Conservation (phyloP, 1,284 basidiomycete species). For the Ceratorhiza oryzae-sativae region DNA sequence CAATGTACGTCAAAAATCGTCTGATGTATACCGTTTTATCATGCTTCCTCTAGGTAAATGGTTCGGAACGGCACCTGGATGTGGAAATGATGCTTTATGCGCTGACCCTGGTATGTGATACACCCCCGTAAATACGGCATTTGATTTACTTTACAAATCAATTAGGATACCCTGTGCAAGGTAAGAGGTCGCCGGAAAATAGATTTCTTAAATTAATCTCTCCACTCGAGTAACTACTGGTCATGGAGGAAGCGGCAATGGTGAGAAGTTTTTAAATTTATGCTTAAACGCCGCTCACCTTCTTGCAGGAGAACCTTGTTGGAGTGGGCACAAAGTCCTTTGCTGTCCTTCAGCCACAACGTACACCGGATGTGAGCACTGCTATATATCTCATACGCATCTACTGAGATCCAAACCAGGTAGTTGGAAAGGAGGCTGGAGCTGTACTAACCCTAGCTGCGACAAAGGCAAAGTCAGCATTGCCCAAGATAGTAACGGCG, state of each 20-base stretch:
- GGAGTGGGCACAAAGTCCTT: slow-evolving; percentile 6
- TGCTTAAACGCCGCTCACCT: neutral
- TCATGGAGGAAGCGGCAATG: neutral
- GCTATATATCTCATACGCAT: too few species aligned
- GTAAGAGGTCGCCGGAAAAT: neutral
- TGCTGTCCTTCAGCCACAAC: neutral
- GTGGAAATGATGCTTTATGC: neutral
- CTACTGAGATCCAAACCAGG: neutral
- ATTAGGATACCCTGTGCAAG: slow-evolving; percentile 12
- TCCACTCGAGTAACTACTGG: neutral
- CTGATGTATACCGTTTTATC: neutral
- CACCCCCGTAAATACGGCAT: neutral
- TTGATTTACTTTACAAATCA: too few species aligned
- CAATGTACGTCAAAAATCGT: neutral
- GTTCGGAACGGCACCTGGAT: slow-evolving; percentile 7
- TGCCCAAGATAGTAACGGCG: neutral
- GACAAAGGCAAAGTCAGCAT: neutral
- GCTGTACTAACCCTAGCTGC: neutral
- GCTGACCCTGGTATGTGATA: neutral
- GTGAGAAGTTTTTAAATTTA: neutral
- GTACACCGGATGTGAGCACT: neutral
- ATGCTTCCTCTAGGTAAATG: slow-evolving; percentile 1
- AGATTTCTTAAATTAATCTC: neutral
- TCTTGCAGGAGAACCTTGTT: neutral
- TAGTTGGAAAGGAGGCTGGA: neutral